Conservation (phyloP, 768 basidiomycete species). For the Phlegmacium glaucopus region DNA sequence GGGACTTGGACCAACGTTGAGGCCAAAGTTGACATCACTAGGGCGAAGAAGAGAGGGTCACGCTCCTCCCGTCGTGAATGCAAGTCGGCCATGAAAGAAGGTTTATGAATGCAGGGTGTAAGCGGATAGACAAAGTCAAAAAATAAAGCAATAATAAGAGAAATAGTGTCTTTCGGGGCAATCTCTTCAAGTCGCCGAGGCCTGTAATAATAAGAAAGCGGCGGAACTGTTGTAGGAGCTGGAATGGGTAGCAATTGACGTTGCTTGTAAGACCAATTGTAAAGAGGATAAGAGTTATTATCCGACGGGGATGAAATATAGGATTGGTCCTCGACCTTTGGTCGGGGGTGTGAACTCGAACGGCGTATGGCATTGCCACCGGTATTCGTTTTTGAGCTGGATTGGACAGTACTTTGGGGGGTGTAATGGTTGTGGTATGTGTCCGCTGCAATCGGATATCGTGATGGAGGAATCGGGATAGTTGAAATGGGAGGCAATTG, state of each 20-base stretch:
- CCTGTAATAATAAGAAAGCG: slow-evolving; percentile 73
- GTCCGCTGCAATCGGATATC: slow-evolving; percentile 70
- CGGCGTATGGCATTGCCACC: slow-evolving; percentile 29
- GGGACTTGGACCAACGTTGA: slow-evolving; percentile 88
- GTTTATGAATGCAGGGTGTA: slow-evolving; percentile 88
- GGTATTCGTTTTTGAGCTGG: slow-evolving; percentile 29
- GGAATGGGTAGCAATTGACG: slow-evolving; percentile 44
- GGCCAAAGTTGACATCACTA: slow-evolving; percentile 87
- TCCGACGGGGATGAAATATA: slow-evolving; percentile 43
- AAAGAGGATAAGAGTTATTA: slow-evolving; percentile 59
- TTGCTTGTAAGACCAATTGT: slow-evolving; percentile 72
- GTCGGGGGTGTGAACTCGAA: slow-evolving; percentile 26
- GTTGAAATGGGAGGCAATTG: slow-evolving; percentile 37
- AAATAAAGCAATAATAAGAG: slow-evolving; percentile 81
- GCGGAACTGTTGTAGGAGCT: slow-evolving; percentile 47
- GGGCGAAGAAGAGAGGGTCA: slow-evolving; percentile 86
- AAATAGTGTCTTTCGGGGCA: slow-evolving; percentile 76
- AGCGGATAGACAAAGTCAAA: slow-evolving; percentile 94
- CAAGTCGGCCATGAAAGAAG: slow-evolving; percentile 89
- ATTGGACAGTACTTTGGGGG: slow-evolving; percentile 31
- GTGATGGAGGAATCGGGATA: slow-evolving; percentile 56
- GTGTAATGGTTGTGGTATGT: slow-evolving; percentile 58
- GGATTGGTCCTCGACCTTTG: slow-evolving; percentile 42
- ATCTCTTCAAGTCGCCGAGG: slow-evolving; percentile 78
- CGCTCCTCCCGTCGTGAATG: slow-evolving; percentile 76